Evolutionary conservation across 2,329 filamentous ascomycete genomes (phyloP), one percentile per base, ranked within the genome.

Genomic region (Bipolaris cookei): DNA sequence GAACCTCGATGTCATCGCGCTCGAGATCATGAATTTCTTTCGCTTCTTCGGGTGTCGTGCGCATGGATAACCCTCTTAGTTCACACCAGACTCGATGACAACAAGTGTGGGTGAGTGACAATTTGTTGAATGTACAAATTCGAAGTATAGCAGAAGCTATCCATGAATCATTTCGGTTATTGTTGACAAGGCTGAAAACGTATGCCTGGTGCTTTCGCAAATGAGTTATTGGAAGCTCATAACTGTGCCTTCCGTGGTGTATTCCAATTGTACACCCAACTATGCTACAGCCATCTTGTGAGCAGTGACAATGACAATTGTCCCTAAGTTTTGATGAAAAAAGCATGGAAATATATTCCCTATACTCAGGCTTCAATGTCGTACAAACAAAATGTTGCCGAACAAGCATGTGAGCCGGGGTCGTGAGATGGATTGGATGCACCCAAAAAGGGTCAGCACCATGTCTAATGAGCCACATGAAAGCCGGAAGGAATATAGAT

Each of bases 21-120:
- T 45, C 42, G 16, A 34, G 10, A 34, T 34, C 10, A 32, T 45
- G 28, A 3, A 45, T 45, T 6, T 45, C 42, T 11, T 45, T 16
- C 16, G 11, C 28, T 18, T 45, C 42, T 21, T 45, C 42, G 0
- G 42, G n/a, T 2, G 25, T 32, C 3, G 16, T 16, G 1, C 42
- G 42, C 6, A 8, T 34, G n/a, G 20, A 32, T 1, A 0, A 0
- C 5, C 21, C 11, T 0, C 1, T 0, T n/a, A 23, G 5, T 4
- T 45, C 28, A 8, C 34, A 8, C 1, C 6, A 0, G 4, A 45
- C 11, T 20, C 8, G 42, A 8, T 45, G 6, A 21, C 42, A 45
- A 20, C 42, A 45, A 18, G 42, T 45, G 4, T 45, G 42, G 3
- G 42, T 45, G 6, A 45, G 42, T 6, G 25, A 21, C 4, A 45